Conservation (phyloP, 495 filamentous ascomycete species). For the Clavariopsis aquatica region DNA sequence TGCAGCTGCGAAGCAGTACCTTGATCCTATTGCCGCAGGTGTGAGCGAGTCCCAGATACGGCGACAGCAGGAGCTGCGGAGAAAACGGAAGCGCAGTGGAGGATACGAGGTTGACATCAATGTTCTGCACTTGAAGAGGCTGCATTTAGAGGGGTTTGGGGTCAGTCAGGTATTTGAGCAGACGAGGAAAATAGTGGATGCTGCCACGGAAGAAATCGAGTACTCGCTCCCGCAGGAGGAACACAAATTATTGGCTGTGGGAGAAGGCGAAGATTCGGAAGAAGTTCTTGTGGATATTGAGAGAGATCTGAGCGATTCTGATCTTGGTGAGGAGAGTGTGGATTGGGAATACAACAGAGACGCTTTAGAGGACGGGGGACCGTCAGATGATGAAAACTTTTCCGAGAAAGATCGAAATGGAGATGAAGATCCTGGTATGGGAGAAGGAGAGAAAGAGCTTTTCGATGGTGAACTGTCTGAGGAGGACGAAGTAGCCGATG, state of each 20-base stretch:
- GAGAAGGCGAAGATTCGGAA: neutral
- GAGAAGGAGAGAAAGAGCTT: slow-evolving; percentile 44
- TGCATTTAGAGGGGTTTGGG: slow-evolving; percentile 86
- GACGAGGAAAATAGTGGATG: slow-evolving; percentile 73
- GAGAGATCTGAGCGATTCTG: slow-evolving; percentile 3
- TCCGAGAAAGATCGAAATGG: slow-evolving; percentile 46
- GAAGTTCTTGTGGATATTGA: slow-evolving; percentile 18
- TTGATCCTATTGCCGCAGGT: slow-evolving; percentile 73
- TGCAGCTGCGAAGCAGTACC: slow-evolving; percentile 68
- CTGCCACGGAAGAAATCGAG: slow-evolving; percentile 55
- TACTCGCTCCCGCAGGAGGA: slow-evolving; percentile 46
- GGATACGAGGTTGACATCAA: slow-evolving; percentile 43
- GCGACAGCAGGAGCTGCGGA: slow-evolving; percentile 47
- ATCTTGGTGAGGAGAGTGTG: slow-evolving; percentile 39
- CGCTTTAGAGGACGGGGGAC: slow-evolving; percentile 40
- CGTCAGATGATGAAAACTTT: slow-evolving; percentile 47
- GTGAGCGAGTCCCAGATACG: slow-evolving; percentile 58
- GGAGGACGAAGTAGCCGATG: slow-evolving; percentile 49
- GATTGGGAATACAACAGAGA: slow-evolving; percentile 39
- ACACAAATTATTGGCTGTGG: slow-evolving; percentile 27
- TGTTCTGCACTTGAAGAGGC: slow-evolving; percentile 67
- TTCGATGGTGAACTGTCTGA: slow-evolving; percentile 32
- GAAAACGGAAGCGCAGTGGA: slow-evolving; percentile 67
- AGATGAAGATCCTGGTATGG: slow-evolving; percentile 47
- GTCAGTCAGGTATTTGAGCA: slow-evolving; percentile 93